Base-by-base conservation (phyloP, 2,329 filamentous ascomycete species). In the Hypoxylon sp. region DNA sequence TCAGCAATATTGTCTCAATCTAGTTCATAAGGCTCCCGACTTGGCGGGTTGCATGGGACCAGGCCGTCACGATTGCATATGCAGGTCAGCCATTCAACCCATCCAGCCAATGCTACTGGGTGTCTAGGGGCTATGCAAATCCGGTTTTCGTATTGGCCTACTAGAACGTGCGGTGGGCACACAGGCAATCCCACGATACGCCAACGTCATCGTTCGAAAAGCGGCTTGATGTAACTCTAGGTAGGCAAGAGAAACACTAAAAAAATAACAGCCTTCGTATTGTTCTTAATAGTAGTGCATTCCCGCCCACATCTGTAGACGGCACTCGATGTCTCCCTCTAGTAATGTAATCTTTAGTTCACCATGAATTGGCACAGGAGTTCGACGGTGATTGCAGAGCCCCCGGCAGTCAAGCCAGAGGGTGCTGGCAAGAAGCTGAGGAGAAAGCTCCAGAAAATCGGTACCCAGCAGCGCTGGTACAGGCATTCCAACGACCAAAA, bases 101-200 rank as follows among this genome's bases (percentile, higher is more conserved):
- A 63, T 53, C 55, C 58, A 59, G 42, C 65, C 62, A 65, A 61
- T 62, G 64, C 55, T 27, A 67, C 60, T 62, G 62, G 64, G 37
- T 62, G 59, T 63, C 51, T 48, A 68, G 65, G 62, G 62, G 62
- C 63, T 68, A 72, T 72, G 65, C 51, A 70, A 75, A 76, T 74
- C 74, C 72, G 69, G 75, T 74, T 75, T 76, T 76, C 74, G 75
- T 75, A 76, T 76, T 76, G 74, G 72, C 56, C 62, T 70, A 54
- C 48, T 57, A 60, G 65, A 44, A 52, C 29, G 52, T 61, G 48
- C 48, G 62, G 65, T 65, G 70, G 70, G 61, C 67, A 67, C 63
- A 47, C 51, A 57, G 50, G 54, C 32, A 21, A 65, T 65, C 60
- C 65, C 62, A 68, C 62, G 59, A 70, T 70, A 51, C 60, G 54